These are phyloP conservation scores for Pyricularia sp. DNA, from an alignment of 2,329 filamentous ascomycete species.

Conservation along the genomic window DNA sequence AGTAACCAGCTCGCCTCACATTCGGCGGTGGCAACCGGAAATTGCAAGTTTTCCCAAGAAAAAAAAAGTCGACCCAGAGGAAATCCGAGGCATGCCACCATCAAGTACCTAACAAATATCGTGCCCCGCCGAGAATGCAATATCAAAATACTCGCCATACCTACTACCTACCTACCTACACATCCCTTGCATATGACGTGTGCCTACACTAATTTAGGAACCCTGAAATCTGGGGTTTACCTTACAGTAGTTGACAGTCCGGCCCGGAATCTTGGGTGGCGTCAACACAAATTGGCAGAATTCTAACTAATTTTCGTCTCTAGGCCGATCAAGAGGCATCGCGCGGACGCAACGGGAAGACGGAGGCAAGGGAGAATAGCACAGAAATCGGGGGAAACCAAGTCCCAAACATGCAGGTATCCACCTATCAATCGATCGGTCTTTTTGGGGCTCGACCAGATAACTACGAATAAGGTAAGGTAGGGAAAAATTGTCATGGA, in stretches of 20 bases:
- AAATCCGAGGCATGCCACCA: background rate
- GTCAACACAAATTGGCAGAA: background rate
- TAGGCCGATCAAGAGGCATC: background rate
- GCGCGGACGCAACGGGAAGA: background rate
- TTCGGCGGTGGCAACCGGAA: background rate
- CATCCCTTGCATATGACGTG: background rate
- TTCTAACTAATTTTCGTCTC: background rate
- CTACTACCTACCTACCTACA: too few relatives aligned
- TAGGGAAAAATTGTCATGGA: background rate
- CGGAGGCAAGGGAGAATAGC: background rate
- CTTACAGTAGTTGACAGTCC: background rate
- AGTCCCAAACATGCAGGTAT: background rate
- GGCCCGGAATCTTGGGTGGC: background rate
- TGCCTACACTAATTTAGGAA: background rate
- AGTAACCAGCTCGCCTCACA: background rate
- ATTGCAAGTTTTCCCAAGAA: background rate
- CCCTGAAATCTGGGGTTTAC: background rate
- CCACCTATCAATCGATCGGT: background rate
- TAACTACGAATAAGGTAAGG: too few relatives aligned
- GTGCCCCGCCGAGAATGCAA: background rate
- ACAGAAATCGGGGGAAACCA: background rate
- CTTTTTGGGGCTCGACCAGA: background rate
- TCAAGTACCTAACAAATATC: background rate
- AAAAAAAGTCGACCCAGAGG: background rate
- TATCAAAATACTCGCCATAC: background rate